Evolutionary conservation across 306 rosid genomes (phyloP), one percentile per base, ranked within the genome.

Genomic region (Dryas octopetala): DNA sequence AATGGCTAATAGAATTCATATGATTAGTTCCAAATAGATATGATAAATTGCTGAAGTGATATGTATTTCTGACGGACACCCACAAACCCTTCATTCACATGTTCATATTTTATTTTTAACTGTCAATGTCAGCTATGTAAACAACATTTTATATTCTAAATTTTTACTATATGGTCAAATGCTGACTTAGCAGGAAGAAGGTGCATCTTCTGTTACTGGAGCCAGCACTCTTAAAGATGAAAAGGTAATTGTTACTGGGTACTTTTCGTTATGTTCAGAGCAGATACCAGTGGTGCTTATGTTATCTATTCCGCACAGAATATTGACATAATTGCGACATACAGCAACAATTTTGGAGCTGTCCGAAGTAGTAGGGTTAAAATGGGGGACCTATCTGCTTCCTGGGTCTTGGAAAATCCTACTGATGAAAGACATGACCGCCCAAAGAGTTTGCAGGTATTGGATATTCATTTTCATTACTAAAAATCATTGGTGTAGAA

Each of bases 341-440:
- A 91, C 85, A 95, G 89, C 45, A 87, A 86, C 74, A 70, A 83
- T 23, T 82, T 85, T 80, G 98, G 98, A 64, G 88, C 85, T 73
- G 17, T 91, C 78, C 88, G 71, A 70, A 84, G 87, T 17, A 82
- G 91, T 78, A 90, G 89, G 87, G 85, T 95, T 84, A 95, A 88
- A 85, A 71, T 86, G 90, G 88, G 85, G 62, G 91, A 87, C 74
- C 74, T 95, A 28, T 95, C 98, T 48, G 86, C 92, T 78, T 95
- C 98, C 40, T 95, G 98, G 98, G 86, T 90, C 46, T 85, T 91
- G 93, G 96, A 95, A 86, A 89, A 89, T 75, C 91, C 95, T 66
- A 70, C 48, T 77, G 80, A 82, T 80, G 87, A 77, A 49, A 80
- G 73, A 73, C 76, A 68, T 73, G 88, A 74, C 16, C 87, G 72